Conservation (phyloP, 108 stramenopile species). For the Nannochloropsis oceanica region DNA sequence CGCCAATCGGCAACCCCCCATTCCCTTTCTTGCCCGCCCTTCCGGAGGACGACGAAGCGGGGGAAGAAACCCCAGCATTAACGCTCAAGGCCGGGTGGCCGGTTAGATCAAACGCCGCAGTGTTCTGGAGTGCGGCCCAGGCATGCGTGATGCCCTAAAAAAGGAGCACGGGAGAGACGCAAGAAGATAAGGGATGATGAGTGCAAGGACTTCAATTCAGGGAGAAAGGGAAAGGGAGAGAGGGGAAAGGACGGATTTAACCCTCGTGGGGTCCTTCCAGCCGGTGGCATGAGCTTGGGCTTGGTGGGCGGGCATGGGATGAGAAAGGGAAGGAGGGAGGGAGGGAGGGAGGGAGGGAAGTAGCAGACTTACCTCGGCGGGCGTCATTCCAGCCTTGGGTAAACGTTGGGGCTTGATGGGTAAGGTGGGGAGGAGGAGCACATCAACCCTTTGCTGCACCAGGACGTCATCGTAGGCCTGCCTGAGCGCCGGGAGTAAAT, state of each 20-base stretch:
- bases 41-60: too few species aligned
- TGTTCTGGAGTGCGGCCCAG: neutral
- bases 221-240: too few species aligned
- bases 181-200: too few species aligned
- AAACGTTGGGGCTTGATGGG: neutral
- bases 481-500: neutral
- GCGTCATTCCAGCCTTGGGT: neutral
- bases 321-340: too few species aligned
- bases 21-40: neutral
- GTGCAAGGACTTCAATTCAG: too few species aligned
- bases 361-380: neutral
- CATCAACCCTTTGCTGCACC: neutral
- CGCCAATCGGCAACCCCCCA: neutral
- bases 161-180: too few species aligned
- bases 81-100: neutral
- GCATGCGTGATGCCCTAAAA: neutral
- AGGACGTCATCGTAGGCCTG: neutral
- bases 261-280: too few species aligned
- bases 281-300: too few species aligned
- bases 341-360: too few species aligned
- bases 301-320: too few species aligned
- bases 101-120: neutral
- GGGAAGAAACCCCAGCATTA: neutral
- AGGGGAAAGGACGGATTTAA: too few species aligned
- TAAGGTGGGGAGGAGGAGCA: neutral